Evolutionary conservation across 805 yeast genomes (phyloP).

Genomic region (Saturnispora diversa): DNA sequence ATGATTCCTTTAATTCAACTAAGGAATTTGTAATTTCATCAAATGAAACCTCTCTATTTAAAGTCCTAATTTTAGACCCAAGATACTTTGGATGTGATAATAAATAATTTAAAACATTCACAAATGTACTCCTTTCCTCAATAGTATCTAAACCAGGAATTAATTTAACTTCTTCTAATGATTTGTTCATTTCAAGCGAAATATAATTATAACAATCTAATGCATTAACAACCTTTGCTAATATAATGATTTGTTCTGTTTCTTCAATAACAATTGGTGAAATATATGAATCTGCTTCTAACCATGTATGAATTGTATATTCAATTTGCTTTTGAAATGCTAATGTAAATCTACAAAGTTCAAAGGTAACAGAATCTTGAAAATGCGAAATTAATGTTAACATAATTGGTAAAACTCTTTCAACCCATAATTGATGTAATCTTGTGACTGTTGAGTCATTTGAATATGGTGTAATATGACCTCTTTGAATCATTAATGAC

Average conservation of each 20-base stretch:
- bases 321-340: slow-evolving; percentile 61
- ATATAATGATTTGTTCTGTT: slow-evolving; percentile 57
- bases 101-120: slow-evolving; percentile 57
- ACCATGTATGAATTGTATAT: slow-evolving; percentile 60
- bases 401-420: slow-evolving; percentile 66
- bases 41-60: slow-evolving; percentile 47
- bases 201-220: slow-evolving; percentile 47
- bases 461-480: slow-evolving; percentile 45
- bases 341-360: slow-evolving; percentile 52
- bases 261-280: slow-evolving; percentile 48
- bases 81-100: slow-evolving; percentile 82
- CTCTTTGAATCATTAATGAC: slow-evolving; percentile 57
- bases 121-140: slow-evolving; percentile 51
- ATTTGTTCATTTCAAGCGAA: slow-evolving; percentile 15
- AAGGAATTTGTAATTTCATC: slow-evolving; percentile 43
- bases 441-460: slow-evolving; percentile 20
- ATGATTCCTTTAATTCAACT: slow-evolving; percentile 41
- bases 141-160: slow-evolving; percentile 57
- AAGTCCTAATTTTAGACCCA: slow-evolving; percentile 57
- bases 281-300: slow-evolving; percentile 39
- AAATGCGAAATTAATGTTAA: slow-evolving; percentile 52
- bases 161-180: slow-evolving; percentile 19
- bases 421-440: slow-evolving; percentile 76
- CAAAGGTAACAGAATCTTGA: slow-evolving; percentile 57
- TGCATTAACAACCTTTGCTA: slow-evolving; percentile 49